Evolutionary conservation across 1,284 basidiomycete genomes (phyloP).

Genomic region (Coniferiporia sulphurascens): DNA sequence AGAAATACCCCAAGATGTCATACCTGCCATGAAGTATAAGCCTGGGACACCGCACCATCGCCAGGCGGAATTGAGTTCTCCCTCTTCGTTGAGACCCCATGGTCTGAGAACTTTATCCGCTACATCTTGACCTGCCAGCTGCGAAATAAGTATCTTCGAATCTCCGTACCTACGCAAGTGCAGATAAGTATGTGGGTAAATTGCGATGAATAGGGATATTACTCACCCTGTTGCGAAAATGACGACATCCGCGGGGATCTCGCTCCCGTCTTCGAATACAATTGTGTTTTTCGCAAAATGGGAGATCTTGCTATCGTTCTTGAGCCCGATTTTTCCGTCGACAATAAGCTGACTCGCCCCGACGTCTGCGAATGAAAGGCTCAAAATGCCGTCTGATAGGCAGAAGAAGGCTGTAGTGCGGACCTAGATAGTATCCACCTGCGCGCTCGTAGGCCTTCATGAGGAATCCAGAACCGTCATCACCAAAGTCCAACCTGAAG

Average conservation of each 20-base stretch:
- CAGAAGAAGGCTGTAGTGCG: not conserved
- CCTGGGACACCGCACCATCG: conserved; percentile 46
- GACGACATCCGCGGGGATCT: conserved; percentile 62
- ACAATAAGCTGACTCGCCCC: conserved; percentile 62
- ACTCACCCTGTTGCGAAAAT: conserved; percentile 57
- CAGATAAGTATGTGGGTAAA: conserved; percentile 16
- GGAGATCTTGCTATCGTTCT: conserved; percentile 55
- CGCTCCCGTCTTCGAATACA: conserved; percentile 61
- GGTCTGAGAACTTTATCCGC: conserved; percentile 41
- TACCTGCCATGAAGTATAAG: conserved; percentile 56
- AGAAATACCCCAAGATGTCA: conserved; percentile 16
- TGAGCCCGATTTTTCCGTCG: conserved; percentile 71
- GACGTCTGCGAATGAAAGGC: conserved; percentile 34
- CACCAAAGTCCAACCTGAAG: conserved; percentile 53
- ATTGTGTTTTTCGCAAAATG: conserved; percentile 52
- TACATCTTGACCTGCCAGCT: conserved; percentile 46
- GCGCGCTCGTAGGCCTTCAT: conserved; percentile 35
- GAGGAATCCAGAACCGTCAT: conserved; percentile 49
- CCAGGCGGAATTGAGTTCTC: conserved; percentile 50
- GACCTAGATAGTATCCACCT: conserved; percentile 42
- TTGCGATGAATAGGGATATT: conserved; percentile 19
- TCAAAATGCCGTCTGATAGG: not conserved
- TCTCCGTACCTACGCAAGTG: conserved; percentile 35
- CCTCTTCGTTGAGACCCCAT: conserved; percentile 56
- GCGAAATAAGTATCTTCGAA: conserved; percentile 34